A percentile compares a stretch with the other conserved stretches of the same genome.
Conservation (phyloP, 257 asterid species). For the Solanum chilense region DNA sequence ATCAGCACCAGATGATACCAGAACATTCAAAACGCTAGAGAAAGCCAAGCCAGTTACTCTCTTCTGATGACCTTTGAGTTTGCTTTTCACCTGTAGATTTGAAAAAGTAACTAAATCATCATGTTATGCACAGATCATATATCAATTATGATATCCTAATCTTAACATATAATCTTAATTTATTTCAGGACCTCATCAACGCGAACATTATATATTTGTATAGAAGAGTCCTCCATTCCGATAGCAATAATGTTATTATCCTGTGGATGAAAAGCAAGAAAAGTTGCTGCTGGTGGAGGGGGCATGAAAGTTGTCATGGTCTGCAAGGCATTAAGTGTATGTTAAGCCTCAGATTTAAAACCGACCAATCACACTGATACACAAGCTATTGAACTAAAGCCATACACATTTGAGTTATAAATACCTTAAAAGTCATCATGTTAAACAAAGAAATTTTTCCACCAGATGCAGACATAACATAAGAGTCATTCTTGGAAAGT, state of each 20-base stretch:
- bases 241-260: conserved; percentile 60
- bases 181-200: conserved; percentile 36
- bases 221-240: conserved; percentile 63
- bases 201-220: conserved; percentile 48
- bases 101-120: not conserved
- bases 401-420: not conserved
- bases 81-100: conserved; percentile 30
- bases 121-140: not conserved
- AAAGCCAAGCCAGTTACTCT: conserved; percentile 73
- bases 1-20: conserved; percentile 67
- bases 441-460: conserved; percentile 58
- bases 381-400: not conserved
- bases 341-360: not conserved
- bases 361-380: not conserved
- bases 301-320: conserved; percentile 55
- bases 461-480: conserved; percentile 67
- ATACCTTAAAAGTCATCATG: conserved; percentile 58
- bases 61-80: conserved; percentile 54
- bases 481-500: conserved; percentile 52
- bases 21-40: conserved; percentile 38
- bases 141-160: not conserved
- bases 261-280: conserved; percentile 53
- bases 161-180: not conserved
- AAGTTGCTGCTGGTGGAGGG: conserved; percentile 66
- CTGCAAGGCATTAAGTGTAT: conserved; percentile 22